These are phyloP conservation scores for Curvularia lunata DNA, from an alignment of 2,329 filamentous ascomycete species.

Conservation along the genomic window DNA sequence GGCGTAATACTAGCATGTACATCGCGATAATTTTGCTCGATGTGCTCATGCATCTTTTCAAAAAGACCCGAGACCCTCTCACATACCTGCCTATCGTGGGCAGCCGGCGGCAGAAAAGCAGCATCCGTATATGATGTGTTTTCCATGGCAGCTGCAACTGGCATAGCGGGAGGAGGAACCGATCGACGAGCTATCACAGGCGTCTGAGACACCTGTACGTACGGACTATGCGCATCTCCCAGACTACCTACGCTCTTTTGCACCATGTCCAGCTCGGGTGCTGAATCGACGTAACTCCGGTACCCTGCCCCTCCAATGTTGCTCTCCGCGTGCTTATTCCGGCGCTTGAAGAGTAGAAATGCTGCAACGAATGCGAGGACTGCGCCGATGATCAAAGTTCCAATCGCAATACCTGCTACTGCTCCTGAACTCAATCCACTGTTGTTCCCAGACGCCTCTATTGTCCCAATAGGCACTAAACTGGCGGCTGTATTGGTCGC, in stretches of 20 bases:
- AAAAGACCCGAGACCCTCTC: conserved; percentile 34
- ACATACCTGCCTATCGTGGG: conserved; percentile 31
- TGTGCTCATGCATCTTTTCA: conserved; percentile 34
- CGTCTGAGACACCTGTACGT: conserved; percentile 38
- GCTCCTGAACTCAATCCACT: conserved; percentile 22
- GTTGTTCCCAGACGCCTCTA: not conserved
- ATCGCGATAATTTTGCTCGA: conserved; percentile 45
- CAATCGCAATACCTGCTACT: conserved; percentile 32
- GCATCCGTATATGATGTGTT: conserved; percentile 21
- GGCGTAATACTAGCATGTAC: conserved; percentile 44
- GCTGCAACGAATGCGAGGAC: conserved; percentile 37
- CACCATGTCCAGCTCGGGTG: conserved; percentile 34
- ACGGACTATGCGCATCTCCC: conserved; percentile 27
- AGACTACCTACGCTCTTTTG: conserved; percentile 26
- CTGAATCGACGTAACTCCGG: conserved; percentile 28
- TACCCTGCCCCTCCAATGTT: conserved; percentile 16
- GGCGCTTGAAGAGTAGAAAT: conserved; percentile 40
- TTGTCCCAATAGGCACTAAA: not conserved
- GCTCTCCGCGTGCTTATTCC: conserved; percentile 16
- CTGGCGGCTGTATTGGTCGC: not conserved
- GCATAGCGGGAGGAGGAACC: not conserved
- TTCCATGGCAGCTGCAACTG: conserved; percentile 11
- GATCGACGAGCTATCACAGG: conserved; percentile 14
- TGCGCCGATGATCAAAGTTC: conserved; percentile 36
- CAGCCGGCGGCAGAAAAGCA: conserved; percentile 33